Conservation (phyloP, 768 basidiomycete species). For the Hericium coralloides region DNA sequence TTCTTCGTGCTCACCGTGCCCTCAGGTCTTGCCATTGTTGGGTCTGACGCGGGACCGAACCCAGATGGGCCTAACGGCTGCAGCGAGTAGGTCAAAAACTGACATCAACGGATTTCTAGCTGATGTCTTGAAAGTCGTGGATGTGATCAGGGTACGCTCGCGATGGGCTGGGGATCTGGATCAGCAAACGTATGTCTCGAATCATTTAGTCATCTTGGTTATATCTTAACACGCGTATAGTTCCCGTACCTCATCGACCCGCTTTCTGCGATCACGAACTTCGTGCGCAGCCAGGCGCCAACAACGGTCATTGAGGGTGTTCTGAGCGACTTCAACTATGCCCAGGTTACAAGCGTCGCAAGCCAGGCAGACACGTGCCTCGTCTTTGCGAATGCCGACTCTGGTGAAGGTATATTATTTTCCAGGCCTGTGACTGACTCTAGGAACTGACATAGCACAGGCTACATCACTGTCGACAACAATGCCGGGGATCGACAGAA, state of each 20-base stretch:
- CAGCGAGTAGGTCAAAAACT: neutral
- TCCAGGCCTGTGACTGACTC: no score
- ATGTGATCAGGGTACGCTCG: conserved; percentile 53
- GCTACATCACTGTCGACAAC: conserved; percentile 50
- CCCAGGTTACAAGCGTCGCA: conserved; percentile 32
- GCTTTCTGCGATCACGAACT: conserved; percentile 59
- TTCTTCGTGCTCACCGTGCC: neutral
- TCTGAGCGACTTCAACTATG: conserved; percentile 60
- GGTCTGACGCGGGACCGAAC: conserved; percentile 38
- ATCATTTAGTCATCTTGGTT: neutral
- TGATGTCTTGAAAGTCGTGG: conserved; percentile 23
- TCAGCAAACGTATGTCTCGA: neutral
- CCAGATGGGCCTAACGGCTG: neutral
- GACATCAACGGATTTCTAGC: neutral
- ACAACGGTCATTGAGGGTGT: conserved; percentile 54
- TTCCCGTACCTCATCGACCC: conserved; percentile 71
- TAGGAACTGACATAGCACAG: neutral
- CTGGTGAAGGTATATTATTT: conserved; percentile 21
- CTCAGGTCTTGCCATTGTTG: conserved; percentile 9
- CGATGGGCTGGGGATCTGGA: conserved; percentile 92
- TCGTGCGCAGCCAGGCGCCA: conserved; percentile 54
- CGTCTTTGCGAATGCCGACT: conserved; percentile 35
- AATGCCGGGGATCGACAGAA: conserved; percentile 42
- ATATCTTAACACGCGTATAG: conserved; percentile 35
- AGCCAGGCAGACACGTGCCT: conserved; percentile 39